Base-by-base conservation (phyloP, 148 eudicot genomes). In the Vaccinium vitisidaea region DNA sequence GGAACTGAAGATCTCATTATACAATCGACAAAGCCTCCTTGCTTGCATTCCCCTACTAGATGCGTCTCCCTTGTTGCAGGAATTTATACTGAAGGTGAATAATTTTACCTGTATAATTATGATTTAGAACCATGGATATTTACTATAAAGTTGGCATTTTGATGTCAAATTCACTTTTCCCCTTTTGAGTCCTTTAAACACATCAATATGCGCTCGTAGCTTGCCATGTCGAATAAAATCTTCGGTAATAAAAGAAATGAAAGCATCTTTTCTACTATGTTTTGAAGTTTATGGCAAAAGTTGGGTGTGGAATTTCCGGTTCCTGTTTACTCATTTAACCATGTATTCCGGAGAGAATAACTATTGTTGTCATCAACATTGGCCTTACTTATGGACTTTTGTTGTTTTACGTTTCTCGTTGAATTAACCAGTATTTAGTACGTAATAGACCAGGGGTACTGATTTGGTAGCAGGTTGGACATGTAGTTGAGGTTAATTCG, bases 11-110 rank as follows among this genome's bases (percentile, higher is more conserved):
- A 3, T n/a, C 61, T n/a, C 71, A 65, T 12, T 9, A 11, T 23
- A 23, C 71, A 65, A 23, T 65, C 71, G 12, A 65, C 71, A 65
- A 65, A 65, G 71, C 71, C 71, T 65, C 71, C 71, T 65, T 65
- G 25, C 71, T 65, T 65, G 71, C 71, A 65, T 65, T 65, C 32
- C 32, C 71, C 70, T 63, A 63, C 27, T 63, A 7, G 70, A 63
- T n/a, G 70, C 70, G 4, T 21, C 70, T 63, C 70, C 70, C 13
- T 19, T n/a, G 70, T 63, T 63, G 70, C 70, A 63, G 21, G 27
- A 8, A 63, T 63, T 63, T 63, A 63, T 3, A 63, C 70, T 63
- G 16, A 63, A 63, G 70, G 70, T n/a, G 70, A 63, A 63, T n/a
- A 5, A 9, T 58, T 58, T 58, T 58, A 3, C 19, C 8, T 63